Evolutionary conservation across 2,329 filamentous ascomycete genomes (phyloP).

Genomic region (Colletotrichum brevisporum): DNA sequence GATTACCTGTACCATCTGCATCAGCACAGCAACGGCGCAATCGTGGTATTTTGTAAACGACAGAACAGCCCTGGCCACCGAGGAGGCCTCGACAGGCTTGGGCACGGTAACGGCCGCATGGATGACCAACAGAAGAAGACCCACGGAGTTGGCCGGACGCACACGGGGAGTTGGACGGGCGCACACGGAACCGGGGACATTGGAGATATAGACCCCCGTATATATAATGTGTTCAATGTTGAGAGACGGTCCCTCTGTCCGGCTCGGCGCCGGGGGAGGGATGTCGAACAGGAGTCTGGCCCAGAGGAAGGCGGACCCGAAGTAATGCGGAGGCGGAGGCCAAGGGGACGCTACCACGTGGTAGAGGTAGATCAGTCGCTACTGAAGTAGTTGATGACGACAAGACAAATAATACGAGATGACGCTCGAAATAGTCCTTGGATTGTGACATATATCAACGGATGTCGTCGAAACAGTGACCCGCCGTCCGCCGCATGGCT

Average conservation of each 20-base stretch:
- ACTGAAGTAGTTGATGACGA: constrained; percentile 41
- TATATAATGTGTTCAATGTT: constrained; percentile 40
- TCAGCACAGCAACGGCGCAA: constrained; percentile 44
- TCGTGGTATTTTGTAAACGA: constrained; percentile 39
- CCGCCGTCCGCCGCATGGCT: not conserved
- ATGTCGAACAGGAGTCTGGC: constrained; percentile 8
- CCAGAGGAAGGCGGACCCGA: constrained; percentile 31
- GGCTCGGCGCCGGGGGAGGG: not conserved
- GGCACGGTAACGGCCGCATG: constrained; percentile 36
- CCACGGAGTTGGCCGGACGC: constrained; percentile 27
- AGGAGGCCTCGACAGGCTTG: constrained; percentile 26
- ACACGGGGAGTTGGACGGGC: constrained; percentile 31
- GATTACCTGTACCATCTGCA: constrained; percentile 40
- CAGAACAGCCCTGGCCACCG: constrained; percentile 25
- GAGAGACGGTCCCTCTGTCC: not conserved
- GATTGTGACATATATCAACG: not conserved
- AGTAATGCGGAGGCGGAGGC: constrained; percentile 33
- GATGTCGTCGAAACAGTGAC: not conserved
- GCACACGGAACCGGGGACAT: constrained; percentile 19
- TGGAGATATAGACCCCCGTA: constrained; percentile 38
- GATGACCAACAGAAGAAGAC: constrained; percentile 36
- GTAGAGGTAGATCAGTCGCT: constrained; percentile 43
- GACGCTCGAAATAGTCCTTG: not conserved
- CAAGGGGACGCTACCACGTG: constrained; percentile 34
- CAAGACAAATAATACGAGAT: constrained; percentile 33